Base-by-base conservation (phyloP, 2,329 filamentous ascomycete species). In the Aaosphaeria arxii region DNA sequence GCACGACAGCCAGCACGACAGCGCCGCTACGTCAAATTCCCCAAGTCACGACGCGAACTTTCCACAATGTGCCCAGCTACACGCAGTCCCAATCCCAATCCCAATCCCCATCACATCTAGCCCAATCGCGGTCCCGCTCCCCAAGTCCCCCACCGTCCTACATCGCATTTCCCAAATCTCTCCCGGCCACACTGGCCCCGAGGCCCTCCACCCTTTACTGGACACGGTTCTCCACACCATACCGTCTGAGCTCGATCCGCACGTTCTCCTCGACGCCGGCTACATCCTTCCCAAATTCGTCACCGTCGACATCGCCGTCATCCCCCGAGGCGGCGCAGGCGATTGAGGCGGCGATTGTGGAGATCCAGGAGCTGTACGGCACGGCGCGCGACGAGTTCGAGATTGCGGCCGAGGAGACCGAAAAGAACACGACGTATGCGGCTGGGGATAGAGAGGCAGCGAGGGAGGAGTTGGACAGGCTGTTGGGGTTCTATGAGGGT, bases 381-480 rank as follows among this genome's bases (percentile, higher is more conserved):
- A 70, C 66, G 0, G 69, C 69, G 28, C 63, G 58, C 35, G 69
- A 71, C 55, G 69, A 72, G 62, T 78, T 78, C 56, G 76, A 80
- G 47, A 78, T 78, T 31, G 77, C 76, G 30, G 67, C 71, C 46
- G 77, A 80, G 51, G 76, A 78, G 57, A 78, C 75, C 13, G 71
- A 76, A 53, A 80, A 78, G 64, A 75, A 76, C 48, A 78, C 77
- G 7, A 74, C 80, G 31, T 82, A 82, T 62, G 80, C 80, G 2
- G 70, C 74, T 13, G 78, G 78, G 29, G 79, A 82, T 51, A 67
- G 80, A 4, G 74, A 72, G 13, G 78, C 78, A 28, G 78, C 79
- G 31, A 59, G 75, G 7, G 77, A 80, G 58, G 79, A 80, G 54
- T 56, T 83, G 46, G 71, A 72, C 38, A 72, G 69, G 52, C 66